These are phyloP conservation scores for Escallonia herrerae DNA, from an alignment of 129 eudicot genomes.

Conservation along the genomic window DNA sequence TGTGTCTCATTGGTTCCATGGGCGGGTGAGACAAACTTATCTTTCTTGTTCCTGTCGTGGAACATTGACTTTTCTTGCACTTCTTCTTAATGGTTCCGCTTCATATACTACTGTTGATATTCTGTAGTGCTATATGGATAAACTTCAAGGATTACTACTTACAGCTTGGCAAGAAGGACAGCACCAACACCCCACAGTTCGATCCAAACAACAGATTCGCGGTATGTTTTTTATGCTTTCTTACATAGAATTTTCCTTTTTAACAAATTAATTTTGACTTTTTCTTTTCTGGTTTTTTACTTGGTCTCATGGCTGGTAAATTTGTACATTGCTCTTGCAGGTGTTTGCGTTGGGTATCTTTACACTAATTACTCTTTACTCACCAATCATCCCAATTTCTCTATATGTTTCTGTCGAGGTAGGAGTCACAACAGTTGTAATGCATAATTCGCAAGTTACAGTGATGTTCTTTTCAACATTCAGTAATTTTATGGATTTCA, in stretches of 20 bases:
- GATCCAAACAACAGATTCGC: constrained; percentile 75
- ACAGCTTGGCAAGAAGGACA: constrained; percentile 42
- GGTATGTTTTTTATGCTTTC: constrained; percentile 35
- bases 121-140: constrained; percentile 77
- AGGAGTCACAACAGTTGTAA: constrained; percentile 7
- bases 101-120: constrained; percentile 11
- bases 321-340: constrained; percentile 35
- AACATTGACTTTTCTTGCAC: neutral
- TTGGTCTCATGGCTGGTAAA: constrained; percentile 13
- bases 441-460: constrained; percentile 6
- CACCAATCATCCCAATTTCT: constrained; percentile 95
- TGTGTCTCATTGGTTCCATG: constrained; percentile 96
- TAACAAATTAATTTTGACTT: constrained; percentile 1
- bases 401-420: constrained; percentile 99
- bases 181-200: constrained; percentile 42
- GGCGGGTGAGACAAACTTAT: constrained; percentile 59
- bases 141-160: constrained; percentile 57
- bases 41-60: constrained; percentile 1
- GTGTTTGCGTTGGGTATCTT: constrained; percentile 75
- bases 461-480: constrained; percentile 9
- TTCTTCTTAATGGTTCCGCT: constrained; percentile 8
- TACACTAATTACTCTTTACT: constrained; percentile 88
- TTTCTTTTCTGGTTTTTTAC: constrained; percentile 2
- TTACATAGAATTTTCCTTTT: neutral
- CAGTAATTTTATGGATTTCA: constrained; percentile 27